These are phyloP conservation scores for Citrullus mucosospermus DNA, from an alignment of 306 rosid species.

Conservation along the genomic window DNA sequence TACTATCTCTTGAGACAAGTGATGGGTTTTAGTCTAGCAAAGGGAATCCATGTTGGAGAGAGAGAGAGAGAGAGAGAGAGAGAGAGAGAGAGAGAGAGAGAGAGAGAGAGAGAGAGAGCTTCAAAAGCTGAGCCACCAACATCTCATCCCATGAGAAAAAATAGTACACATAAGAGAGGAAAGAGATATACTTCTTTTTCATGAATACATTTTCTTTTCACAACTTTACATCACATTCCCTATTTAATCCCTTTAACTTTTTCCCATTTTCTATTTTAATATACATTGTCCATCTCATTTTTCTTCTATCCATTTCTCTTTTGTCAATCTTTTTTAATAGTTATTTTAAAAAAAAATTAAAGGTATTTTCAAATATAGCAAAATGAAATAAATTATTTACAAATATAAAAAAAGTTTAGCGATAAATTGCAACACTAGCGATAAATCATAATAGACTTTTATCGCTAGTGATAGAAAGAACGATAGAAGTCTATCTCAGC, in stretches of 20 bases:
- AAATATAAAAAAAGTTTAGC: too few species aligned
- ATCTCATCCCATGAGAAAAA: not conserved
- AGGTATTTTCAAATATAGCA: too few species aligned
- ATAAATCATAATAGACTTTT: too few species aligned
- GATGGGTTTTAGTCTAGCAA: conserved; percentile 49
- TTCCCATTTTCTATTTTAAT: not conserved
- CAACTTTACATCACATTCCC: not conserved
- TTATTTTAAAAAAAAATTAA: too few species aligned
- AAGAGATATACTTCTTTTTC: not conserved
- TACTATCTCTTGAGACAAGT: conserved; percentile 72
- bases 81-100: conserved; percentile 6
- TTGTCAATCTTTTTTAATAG: too few species aligned
- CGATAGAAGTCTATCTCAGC: too few species aligned
- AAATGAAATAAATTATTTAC: too few species aligned
- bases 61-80: not conserved
- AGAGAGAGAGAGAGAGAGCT: conserved; percentile 22
- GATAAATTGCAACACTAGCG: too few species aligned
- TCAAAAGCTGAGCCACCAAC: conserved; percentile 59
- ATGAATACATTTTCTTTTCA: not conserved
- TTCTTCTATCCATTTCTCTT: too few species aligned
- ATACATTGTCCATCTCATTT: too few species aligned
- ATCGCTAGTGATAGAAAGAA: too few species aligned
- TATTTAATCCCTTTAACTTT: not conserved
- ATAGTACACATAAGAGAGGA: not conserved
- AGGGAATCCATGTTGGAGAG: conserved; percentile 78